These are phyloP conservation scores for Nasturtium officinale DNA, from an alignment of 345 rosid species.

Conservation along the genomic window DNA sequence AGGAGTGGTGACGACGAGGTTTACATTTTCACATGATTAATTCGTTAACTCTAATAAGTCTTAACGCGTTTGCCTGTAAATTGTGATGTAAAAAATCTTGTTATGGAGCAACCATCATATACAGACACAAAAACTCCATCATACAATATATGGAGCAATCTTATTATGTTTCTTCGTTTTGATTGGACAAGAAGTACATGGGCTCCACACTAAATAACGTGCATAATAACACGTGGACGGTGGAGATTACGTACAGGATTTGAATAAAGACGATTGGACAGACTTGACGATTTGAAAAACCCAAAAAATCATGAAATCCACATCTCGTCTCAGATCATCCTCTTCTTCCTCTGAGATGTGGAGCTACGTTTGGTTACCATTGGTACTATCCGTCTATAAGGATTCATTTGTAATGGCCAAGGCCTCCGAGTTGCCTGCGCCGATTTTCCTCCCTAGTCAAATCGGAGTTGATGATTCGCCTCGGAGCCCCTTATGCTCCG, in stretches of 20 bases:
- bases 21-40: conserved; percentile 77
- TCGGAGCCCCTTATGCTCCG: conserved; percentile 48
- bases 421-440: conserved; percentile 1
- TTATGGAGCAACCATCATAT: background rate
- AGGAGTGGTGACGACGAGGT: conserved; percentile 87
- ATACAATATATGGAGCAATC: no score
- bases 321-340: background rate
- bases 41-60: no score
- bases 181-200: background rate
- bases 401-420: background rate
- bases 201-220: background rate
- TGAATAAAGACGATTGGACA: background rate
- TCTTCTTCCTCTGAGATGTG: conserved; percentile 21
- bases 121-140: no score
- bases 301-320: conserved; percentile 17
- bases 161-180: no score
- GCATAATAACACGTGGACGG: conserved; percentile 20
- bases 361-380: conserved; percentile 21
- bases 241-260: background rate
- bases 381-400: background rate
- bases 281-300: background rate
- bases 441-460: conserved; percentile 56
- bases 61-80: background rate
- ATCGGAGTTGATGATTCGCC: background rate
- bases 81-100: background rate